phyloP scores from a whole-genome alignment of 352 stramenopile genomes.

The Phytophthora megakarya region DNA sequence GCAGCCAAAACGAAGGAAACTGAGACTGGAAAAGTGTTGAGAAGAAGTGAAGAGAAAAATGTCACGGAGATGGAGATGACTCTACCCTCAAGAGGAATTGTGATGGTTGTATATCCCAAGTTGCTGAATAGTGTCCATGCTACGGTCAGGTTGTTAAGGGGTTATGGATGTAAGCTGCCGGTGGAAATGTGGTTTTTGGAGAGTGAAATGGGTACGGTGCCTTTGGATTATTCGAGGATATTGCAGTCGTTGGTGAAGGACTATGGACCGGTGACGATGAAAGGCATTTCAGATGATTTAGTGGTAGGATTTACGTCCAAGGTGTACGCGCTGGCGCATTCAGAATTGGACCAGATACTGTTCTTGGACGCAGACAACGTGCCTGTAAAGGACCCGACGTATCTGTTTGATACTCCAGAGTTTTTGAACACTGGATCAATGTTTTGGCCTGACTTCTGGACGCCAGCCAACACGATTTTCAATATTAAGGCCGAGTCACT shows the following conservation, averaged over 20 bases:
- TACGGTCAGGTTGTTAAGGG: slow-evolving; percentile 37
- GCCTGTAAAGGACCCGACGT: slow-evolving; percentile 75
- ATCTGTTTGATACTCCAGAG: slow-evolving; percentile 70
- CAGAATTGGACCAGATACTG: slow-evolving; percentile 48
- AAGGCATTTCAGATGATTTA: slow-evolving; percentile 34
- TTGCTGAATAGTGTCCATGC: slow-evolving; percentile 47
- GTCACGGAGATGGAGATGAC: background rate
- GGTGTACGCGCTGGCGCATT: slow-evolving; percentile 51
- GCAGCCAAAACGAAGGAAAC: slow-evolving; percentile 14
- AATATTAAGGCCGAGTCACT: slow-evolving; percentile 56
- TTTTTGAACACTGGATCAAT: slow-evolving; percentile 57
- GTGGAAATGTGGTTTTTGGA: slow-evolving; percentile 58
- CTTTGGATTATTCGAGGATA: slow-evolving; percentile 27
- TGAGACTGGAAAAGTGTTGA: background rate
- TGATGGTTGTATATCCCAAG: slow-evolving; percentile 62
- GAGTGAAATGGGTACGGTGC: slow-evolving; percentile 36
- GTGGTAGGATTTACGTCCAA: slow-evolving; percentile 59
- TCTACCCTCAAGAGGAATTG: slow-evolving; percentile 29
- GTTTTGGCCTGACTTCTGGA: slow-evolving; percentile 88
- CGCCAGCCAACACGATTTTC: slow-evolving; percentile 64
- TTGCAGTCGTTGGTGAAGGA: slow-evolving; percentile 30
- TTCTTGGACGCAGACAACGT: slow-evolving; percentile 84
- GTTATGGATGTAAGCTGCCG: slow-evolving; percentile 43
- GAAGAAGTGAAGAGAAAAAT: slow-evolving; percentile 6
- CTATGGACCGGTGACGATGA: slow-evolving; percentile 33